Base-by-base conservation (phyloP, 768 basidiomycete genomes). In the Asterophora lycoperdoides region DNA sequence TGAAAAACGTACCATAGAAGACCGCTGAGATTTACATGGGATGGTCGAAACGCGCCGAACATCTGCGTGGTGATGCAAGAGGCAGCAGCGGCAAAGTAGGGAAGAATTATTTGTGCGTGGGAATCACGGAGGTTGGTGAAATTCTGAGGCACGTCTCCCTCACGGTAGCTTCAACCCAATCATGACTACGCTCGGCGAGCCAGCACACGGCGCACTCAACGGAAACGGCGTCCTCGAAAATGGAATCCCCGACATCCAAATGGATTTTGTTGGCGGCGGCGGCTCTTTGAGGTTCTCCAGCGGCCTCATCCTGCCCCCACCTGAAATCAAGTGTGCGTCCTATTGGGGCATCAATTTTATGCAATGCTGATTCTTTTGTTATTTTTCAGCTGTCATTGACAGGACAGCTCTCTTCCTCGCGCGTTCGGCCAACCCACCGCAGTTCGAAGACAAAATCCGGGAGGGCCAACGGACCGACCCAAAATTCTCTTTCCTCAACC, bases 401-500 rank as follows among this genome's bases (percentile, higher is more conserved):
- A 83, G 92, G 61, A 99, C 96, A 11, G 94, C 96, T 4, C 68
- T 78, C 10, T 92, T 88, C 52, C 89, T 98, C 52, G 91, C 93
- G 30, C 86, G 89, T 55, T 95, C 93, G n/a, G 88, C 87, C 20
- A 90, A 96, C 60, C 93, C 94, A 6, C 81, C 84, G 8, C 83
- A 87, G 59, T 93, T 99, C 62, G 95, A 98, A 72, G 91, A 93
- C 64, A 94, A 95, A 72, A 93, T 99, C 67, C 84, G 93, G 59
- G 93, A 97, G 71, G 88, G 89, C 60, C 94, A 94, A 69, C 90
- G 93, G 70, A 80, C 84, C 56, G 95, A 98, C 75, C 92, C 93
- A 49, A 95, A 96, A 72, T 99, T 98, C 77, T 93, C 95, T 49
- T 99, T 99, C 76, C 80, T 99, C 67, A 95, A 95, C 73, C 86